phyloP scores from a whole-genome alignment of 106 monocot genomes.

The Allium fistulosum region DNA sequence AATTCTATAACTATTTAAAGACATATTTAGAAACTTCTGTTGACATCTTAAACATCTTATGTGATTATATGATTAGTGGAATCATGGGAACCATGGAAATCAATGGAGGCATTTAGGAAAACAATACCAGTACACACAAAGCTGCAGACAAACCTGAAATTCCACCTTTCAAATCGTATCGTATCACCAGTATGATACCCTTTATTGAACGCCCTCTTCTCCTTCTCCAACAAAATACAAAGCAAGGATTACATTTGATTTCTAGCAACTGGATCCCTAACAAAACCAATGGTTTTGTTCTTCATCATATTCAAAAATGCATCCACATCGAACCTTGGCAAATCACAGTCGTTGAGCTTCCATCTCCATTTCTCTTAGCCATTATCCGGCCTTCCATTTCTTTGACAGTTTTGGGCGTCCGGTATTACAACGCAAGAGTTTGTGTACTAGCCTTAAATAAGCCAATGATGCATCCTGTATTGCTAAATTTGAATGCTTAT shows the following conservation, averaged over 20 bases:
- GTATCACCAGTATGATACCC: constrained; percentile 24
- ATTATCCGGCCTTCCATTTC: constrained; percentile 78
- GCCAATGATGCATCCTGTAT: too few species aligned
- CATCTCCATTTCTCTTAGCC: constrained; percentile 81
- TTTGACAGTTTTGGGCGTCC: constrained; percentile 81
- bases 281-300: constrained; percentile 69
- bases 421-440: constrained; percentile 68
- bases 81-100: too few species aligned
- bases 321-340: constrained; percentile 60
- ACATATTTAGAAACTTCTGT: too few species aligned
- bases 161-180: constrained; percentile 34
- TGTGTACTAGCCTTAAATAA: too few species aligned
- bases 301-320: constrained; percentile 73
- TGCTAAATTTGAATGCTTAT: too few species aligned
- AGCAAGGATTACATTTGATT: constrained; percentile 86
- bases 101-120: too few species aligned
- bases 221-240: constrained; percentile 81
- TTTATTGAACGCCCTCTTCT: constrained; percentile 39
- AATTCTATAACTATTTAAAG: too few species aligned
- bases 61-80: too few species aligned
- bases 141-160: constrained; percentile 29
- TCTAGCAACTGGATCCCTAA: constrained; percentile 74
- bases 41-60: too few species aligned
- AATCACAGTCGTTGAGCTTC: constrained; percentile 44
- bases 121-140: too few species aligned